These are phyloP conservation scores for Microsporum audouinii DNA, from an alignment of 2,329 filamentous ascomycete species.

Conservation along the genomic window DNA sequence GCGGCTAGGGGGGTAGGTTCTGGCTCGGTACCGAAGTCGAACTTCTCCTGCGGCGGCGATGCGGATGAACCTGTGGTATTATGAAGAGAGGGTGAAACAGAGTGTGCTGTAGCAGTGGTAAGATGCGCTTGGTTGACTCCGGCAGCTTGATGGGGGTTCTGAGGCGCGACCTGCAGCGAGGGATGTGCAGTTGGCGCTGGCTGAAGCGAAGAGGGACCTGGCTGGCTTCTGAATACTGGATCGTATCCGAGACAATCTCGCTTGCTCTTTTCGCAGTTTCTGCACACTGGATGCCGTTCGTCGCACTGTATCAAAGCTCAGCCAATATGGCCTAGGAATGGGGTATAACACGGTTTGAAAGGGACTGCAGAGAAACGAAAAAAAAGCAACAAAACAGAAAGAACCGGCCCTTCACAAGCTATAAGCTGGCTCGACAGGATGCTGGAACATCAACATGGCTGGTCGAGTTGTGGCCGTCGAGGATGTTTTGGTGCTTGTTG, in stretches of 20 bases:
- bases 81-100: slow-evolving; percentile 9
- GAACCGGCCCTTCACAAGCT: not conserved
- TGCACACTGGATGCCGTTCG: slow-evolving; percentile 82
- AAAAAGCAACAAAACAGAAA: not conserved
- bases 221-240: slow-evolving; percentile 60
- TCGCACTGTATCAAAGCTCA: slow-evolving; percentile 57
- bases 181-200: slow-evolving; percentile 37
- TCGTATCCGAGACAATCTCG: slow-evolving; percentile 58
- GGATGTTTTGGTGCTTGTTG: not conserved
- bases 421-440: not conserved
- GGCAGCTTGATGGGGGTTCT: slow-evolving; percentile 29
- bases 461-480: not conserved
- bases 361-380: not conserved
- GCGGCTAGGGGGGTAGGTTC: not conserved
- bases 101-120: not conserved
- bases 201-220: slow-evolving; percentile 60
- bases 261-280: slow-evolving; percentile 58
- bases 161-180: slow-evolving; percentile 31
- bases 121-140: not conserved
- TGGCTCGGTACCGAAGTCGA: not conserved
- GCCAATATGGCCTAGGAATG: not conserved
- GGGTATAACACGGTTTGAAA: slow-evolving; percentile 4
- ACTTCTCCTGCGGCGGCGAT: slow-evolving; percentile 3
- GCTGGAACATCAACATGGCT: not conserved
- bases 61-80: not conserved